These are phyloP conservation scores for Diophrys sp. DNA, from an alignment of 73 alveolate species.

Conservation along the genomic window DNA sequence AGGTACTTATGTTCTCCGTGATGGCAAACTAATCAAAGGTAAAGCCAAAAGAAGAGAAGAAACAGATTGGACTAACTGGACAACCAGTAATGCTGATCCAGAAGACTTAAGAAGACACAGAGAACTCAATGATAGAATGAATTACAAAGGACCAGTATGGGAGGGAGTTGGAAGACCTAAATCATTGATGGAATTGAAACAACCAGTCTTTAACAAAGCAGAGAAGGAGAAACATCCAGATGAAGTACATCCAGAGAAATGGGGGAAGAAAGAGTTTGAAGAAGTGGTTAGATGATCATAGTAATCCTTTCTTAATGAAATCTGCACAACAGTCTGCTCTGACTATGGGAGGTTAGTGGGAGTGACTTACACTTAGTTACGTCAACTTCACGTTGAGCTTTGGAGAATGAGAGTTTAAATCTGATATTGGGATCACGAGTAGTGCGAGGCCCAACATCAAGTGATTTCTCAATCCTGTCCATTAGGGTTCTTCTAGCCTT, in stretches of 20 bases:
- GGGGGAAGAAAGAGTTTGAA: slow-evolving; percentile 57
- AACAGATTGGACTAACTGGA: slow-evolving; percentile 69
- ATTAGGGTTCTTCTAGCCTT: too few species aligned
- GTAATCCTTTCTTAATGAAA: too few species aligned
- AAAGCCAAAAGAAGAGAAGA: slow-evolving; percentile 64
- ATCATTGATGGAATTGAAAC: slow-evolving; percentile 66
- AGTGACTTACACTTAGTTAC: too few species aligned
- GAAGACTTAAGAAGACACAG: slow-evolving; percentile 80
- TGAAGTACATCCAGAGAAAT: slow-evolving; percentile 25
- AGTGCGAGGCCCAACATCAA: too few species aligned
- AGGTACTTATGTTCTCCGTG: slow-evolving; percentile 58
- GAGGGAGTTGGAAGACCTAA: slow-evolving; percentile 71
- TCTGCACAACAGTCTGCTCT: background rate
- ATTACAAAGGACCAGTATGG: slow-evolving; percentile 87
- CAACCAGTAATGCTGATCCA: slow-evolving; percentile 82
- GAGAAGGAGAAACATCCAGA: slow-evolving; percentile 39
- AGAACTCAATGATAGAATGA: slow-evolving; percentile 78
- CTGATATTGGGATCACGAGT: too few species aligned
- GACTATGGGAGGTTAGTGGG: background rate
- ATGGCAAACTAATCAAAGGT: slow-evolving; percentile 80
- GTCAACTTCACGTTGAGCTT: too few species aligned
- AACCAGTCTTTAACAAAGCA: slow-evolving; percentile 34
- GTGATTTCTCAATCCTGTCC: too few species aligned
- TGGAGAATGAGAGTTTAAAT: background rate
- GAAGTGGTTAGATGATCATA: slow-evolving; percentile 51